phyloP scores from a whole-genome alignment of 306 rosid genomes.

The Purshia tridentata region DNA sequence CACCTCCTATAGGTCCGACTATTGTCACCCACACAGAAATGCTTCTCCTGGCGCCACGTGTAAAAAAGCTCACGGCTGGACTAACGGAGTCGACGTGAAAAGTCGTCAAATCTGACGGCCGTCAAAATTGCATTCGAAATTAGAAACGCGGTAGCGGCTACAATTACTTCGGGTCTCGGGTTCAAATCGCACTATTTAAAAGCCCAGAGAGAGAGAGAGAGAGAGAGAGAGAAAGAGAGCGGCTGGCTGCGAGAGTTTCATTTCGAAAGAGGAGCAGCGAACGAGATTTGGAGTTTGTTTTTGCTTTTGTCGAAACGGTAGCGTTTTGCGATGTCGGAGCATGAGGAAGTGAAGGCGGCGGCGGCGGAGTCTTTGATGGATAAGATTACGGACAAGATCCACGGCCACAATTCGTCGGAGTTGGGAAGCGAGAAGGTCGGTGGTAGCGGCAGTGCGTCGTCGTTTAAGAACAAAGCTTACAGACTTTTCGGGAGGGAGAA shows the following conservation, averaged over 20 bases:
- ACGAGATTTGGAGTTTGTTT: constrained; percentile 16
- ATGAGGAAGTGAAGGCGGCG: constrained; percentile 43
- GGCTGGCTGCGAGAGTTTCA: not conserved
- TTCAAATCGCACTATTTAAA: constrained; percentile 28
- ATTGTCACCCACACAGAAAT: no score
- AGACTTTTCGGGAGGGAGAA: constrained; percentile 88
- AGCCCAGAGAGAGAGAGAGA: not conserved
- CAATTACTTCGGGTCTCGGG: not conserved
- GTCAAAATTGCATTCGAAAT: not conserved
- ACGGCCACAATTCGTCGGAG: constrained; percentile 61
- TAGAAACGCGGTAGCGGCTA: not conserved
- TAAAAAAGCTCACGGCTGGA: not conserved
- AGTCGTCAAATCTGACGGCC: constrained; percentile 6
- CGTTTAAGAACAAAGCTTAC: constrained; percentile 53
- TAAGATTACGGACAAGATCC: constrained; percentile 70
- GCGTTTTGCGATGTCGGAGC: constrained; percentile 35
- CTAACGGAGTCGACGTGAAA: not conserved
- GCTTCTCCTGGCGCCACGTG: constrained; percentile 6
- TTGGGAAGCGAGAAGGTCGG: constrained; percentile 12
- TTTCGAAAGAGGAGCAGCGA: not conserved
- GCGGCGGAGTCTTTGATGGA: constrained; percentile 51
- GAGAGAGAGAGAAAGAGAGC: constrained; percentile 9
- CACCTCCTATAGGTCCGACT: no score
- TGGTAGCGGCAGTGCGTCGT: constrained; percentile 10
- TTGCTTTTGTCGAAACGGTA: not conserved